Base-by-base conservation (phyloP, 1,284 basidiomycete species). In the Papiliotrema fonsecae region DNA sequence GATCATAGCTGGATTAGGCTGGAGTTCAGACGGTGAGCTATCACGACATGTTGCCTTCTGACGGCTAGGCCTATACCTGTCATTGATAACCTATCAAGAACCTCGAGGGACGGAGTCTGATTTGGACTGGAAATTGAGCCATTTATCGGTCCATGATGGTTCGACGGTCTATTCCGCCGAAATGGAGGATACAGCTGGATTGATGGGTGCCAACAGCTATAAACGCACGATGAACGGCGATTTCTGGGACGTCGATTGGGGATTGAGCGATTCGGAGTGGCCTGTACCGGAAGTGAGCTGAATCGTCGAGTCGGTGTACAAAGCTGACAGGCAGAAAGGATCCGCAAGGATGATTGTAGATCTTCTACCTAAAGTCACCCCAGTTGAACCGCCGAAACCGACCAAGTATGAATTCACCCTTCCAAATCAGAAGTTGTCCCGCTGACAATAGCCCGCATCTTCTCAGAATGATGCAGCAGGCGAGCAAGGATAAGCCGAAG, bases 111-210 rank as follows among this genome's bases (percentile, higher is more conserved):
- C 16, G 30, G n/a, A 10, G 30, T 32, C 30, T 13, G 25, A 35
- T 19, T 30, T n/a, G 4, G 41, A 39, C n/a, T 51, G 25, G 21
- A 49, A 36, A 3, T 31, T 69, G 10, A 55, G 65, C 28, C 67
- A 69, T 38, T 51, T 65, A 6, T 64, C 61, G 2, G 69, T 72
- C 1, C 67, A 70, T 47, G 62, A 60, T 0, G 69, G 69, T n/a
- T 52, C 63, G 24, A 34, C 60, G 0, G 54, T 59, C 19, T 45
- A 50, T 13, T 55, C 51, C 22, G 45, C 38, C 9, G n/a, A n/a
- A n/a, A 16, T 19, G 3, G 18, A 31, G 37, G 42, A 34, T 22
- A 21, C 14, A 4, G 10, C 4, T 24, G 22, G 10, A 11, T 6
- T 21, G n/a, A 26, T 26, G 24, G 40, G 14, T 39, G 19, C 53